Base-by-base conservation (phyloP, 306 rosid species). In the Abrus pulchellus region DNA sequence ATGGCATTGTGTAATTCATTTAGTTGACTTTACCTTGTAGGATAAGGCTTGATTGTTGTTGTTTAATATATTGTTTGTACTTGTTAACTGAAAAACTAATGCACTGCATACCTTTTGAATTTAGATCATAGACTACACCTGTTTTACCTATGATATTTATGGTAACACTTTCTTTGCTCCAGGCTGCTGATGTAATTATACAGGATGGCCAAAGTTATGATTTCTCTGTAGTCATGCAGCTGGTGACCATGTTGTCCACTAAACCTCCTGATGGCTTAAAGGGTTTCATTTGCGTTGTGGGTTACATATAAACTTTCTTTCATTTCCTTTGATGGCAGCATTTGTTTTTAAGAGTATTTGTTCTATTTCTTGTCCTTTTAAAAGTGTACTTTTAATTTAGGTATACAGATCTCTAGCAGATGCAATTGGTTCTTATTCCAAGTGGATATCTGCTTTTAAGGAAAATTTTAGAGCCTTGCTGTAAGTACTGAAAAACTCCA, bases 401-500 rank as follows among this genome's bases (percentile, higher is more conserved):
- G 97, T 94, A 65, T 91, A 88, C 88, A 90, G 97, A 88, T 90
- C 97, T 72, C 90, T 94, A 47, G 97, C 95, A 8, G 98, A 94
- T 63, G 94, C 90, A 76, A 83, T 94, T 86, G 97, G 98, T 69
- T 92, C 98, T 81, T 94, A 87, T 87, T 92, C 94, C 74, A 91
- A 90, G 90, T 92, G 89, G 89, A 88, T 94, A 70, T 91, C 91
- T 75, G 80, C 97, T 68, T 90, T 94, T 74, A 97, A 89, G 77
- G 80, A 86, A 48, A 86, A 89, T 86, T 87, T 88, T 83, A 86
- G 92, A 86, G 87, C 93, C 81, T 87, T 94, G 80, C 84, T 94
- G 98, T 94, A 75, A 84, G 97, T 89, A 65, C 53, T 74, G 7
- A 83, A 40, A 50, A 72, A 33, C 81, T 76, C 68, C 72, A 45